Base-by-base conservation (phyloP, 768 basidiomycete genomes). In the Macrolepiota dolichaula region DNA sequence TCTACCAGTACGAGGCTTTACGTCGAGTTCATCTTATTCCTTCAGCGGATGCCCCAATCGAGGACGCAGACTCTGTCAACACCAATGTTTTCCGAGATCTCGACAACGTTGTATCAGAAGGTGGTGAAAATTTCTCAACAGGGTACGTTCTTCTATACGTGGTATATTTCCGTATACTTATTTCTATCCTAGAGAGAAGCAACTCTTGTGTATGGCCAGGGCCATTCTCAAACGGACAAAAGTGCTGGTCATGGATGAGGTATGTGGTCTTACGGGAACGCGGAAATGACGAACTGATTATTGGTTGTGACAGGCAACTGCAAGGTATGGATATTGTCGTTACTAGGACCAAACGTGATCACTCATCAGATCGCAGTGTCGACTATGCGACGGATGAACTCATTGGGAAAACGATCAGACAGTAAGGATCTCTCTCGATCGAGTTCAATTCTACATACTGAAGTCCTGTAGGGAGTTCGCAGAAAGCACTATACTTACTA, bases 341-440 rank as follows among this genome's bases (percentile, higher is more conserved):
- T 44, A 10, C 29, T 15, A 50, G 25, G n/a, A 47, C 54, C 51
- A 66, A 13, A 63, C 15, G 13, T 37, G 36, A 15, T 38, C 35
- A 17, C 53, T 55, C 51, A 57, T 17, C 27, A 22, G 13, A 29
- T 54, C 50, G 19, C n/a, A 86, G 85, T 63, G 91, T 92, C 51
- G 91, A 92, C 70, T 91, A 94, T 70, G 91, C 91, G 22, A 94
- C 94, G 0, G 93, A 96, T 69, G 92, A 94, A 68, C 79, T 94
- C 3, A 95, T 92, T 65, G 81, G 88, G 38, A 88, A 88, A 69
- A 91, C 90, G 3, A 92, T 92, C 47, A 75, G 89, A 76, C 84
- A 86, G 91, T 92, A 68, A 69, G 86, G 75, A 38, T 53, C 6
- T 9, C 27, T 54, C 36, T 32, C n/a, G n/a, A 12, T 9, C 9